Base-by-base conservation (phyloP, 257 asterid genomes). In the Cruciata laevipes region DNA sequence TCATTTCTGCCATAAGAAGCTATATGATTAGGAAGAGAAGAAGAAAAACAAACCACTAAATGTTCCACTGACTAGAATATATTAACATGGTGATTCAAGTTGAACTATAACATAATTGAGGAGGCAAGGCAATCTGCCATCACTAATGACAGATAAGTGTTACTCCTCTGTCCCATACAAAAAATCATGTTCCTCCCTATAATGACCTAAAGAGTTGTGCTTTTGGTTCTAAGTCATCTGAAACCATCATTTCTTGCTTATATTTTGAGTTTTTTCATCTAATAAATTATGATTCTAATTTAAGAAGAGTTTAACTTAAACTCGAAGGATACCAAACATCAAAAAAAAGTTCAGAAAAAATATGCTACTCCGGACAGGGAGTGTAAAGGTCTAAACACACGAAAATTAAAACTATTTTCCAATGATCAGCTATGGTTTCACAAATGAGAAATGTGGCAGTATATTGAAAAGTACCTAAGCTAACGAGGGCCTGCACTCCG, bases 401-500 rank as follows among this genome's bases (percentile, higher is more conserved):
- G 38, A 20, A 65, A 65, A 33, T 42, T 65, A 5, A 20, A 13
- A 14, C 24, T 37, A 30, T 16, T 32, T 47, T 49, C 8, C 47
- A 70, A 23, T 31, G 27, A 51, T 32, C 12, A 51, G 27, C n/a
- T 3, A 42, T 42, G 51, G 10, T 23, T 18, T 51, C 5, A 27
- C 27, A 32, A 9, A 21, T 14, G 31, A 14, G 0, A 32, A 49
- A 44, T 61, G 49, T 27, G 11, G 11, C 38, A 17, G n/a, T 1
- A 14, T 47, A 47, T 47, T 14, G 20, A 65, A 14, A 21, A 61
- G 71, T 82, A 93, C 98, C 98, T 72, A 90, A 78, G 82, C 98
- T 93, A 74, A 93, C 79, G 57, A 93, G 90, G 72, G 97, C 98
- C 78, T 93, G 98, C 76, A 90, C 98, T 65, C 97, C 98, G 70